A percentile compares a stretch with the other conserved stretches of the same genome.
Evolutionary conservation across 768 basidiomycete genomes (phyloP).

Genomic region (Rhodotorula babjevae): DNA sequence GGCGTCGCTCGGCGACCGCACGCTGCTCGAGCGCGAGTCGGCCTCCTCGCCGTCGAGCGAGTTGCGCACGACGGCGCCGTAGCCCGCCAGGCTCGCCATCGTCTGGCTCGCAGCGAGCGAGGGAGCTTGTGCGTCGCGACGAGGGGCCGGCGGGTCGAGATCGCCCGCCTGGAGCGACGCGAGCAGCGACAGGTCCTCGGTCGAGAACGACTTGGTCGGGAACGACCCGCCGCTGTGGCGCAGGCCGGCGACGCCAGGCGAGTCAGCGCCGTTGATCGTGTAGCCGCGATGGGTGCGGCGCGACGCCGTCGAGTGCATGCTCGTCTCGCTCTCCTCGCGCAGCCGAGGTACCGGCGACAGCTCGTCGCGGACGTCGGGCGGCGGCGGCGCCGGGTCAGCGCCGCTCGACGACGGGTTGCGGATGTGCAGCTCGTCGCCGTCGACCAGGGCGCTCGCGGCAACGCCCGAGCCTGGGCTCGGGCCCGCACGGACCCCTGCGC

Average conservation of each 20-base stretch:
- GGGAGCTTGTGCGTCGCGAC: neutral
- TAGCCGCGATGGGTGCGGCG: constrained; percentile 18
- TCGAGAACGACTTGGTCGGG: constrained; percentile 14
- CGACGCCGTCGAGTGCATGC: neutral
- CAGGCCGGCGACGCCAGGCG: neutral
- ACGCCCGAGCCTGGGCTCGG: no score
- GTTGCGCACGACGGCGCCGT: neutral
- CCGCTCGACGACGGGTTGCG: constrained; percentile 8
- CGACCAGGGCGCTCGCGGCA: no score
- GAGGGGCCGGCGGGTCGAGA: neutral
- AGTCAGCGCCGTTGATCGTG: constrained; percentile 19
- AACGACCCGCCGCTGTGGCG: neutral
- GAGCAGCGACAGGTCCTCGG: constrained; percentile 16
- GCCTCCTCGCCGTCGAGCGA: constrained; percentile 9
- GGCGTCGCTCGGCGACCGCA: neutral
- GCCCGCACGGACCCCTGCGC: no score
- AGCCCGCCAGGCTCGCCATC: neutral
- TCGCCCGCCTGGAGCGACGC: constrained; percentile 17
- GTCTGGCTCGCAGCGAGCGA: neutral
- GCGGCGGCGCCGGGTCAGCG: neutral
- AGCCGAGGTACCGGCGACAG: neutral
- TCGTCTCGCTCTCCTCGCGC: neutral
- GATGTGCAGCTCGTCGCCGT: constrained; percentile 13
- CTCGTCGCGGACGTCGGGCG: neutral
- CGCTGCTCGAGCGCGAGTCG: neutral